Conservation (phyloP, 2,329 filamentous ascomycete genomes). For the Fusarium protoensiforme region DNA sequence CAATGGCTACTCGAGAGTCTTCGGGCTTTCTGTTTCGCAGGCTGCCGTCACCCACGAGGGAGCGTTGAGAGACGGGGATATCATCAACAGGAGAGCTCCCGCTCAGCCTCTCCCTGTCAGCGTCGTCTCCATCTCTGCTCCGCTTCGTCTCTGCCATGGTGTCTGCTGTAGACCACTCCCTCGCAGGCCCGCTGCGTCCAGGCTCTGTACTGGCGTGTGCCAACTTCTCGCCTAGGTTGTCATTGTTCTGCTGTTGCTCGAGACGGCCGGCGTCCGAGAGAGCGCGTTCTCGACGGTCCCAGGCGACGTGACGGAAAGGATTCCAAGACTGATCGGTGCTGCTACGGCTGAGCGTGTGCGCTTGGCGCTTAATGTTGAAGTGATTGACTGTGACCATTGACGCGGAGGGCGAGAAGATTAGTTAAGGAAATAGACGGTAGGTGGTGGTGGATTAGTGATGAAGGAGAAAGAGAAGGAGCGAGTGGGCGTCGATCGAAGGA, state of each 20-base stretch:
- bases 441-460: background rate
- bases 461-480: background rate
- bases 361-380: conserved; percentile 57
- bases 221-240: conserved; percentile 44
- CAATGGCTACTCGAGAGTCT: conserved; percentile 19
- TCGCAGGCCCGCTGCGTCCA: conserved; percentile 33
- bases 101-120: conserved; percentile 29
- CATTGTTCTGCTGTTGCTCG: conserved; percentile 44
- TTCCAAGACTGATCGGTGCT: conserved; percentile 54
- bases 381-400: conserved; percentile 54
- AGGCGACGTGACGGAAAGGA: conserved; percentile 57
- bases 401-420: conserved; percentile 2
- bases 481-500: background rate
- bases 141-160: conserved; percentile 34
- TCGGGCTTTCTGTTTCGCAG: conserved; percentile 48
- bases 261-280: conserved; percentile 45
- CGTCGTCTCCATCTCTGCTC: conserved; percentile 31
- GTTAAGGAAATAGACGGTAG: background rate
- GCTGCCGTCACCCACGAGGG: conserved; percentile 28
- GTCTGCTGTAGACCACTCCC: conserved; percentile 41
- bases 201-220: conserved; percentile 51
- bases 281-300: conserved; percentile 43
- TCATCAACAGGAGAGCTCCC: conserved; percentile 33
- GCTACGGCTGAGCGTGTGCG: conserved; percentile 55
- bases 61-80: conserved; percentile 29